Evolutionary conservation across 371 early-diverging fungal genomes (phyloP).

Genomic region (Mortierella sp.): DNA sequence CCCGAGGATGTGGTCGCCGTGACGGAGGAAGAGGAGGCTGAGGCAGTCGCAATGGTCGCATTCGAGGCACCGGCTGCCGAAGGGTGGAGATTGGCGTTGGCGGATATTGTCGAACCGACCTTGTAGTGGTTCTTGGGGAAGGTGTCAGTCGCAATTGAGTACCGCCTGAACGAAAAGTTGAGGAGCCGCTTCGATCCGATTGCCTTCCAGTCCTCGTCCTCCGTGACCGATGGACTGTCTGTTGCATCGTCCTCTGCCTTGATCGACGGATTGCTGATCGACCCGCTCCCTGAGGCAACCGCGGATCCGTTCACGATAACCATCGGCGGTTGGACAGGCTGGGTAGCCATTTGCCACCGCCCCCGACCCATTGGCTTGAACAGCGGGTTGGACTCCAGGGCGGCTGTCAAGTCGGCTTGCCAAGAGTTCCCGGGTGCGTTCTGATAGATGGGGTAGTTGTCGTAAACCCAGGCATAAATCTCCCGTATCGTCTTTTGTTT

Average conservation of each 20-base stretch:
- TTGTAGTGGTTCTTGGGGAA: constrained; percentile 52
- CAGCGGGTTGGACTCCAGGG: constrained; percentile 55
- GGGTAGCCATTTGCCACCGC: constrained; percentile 58
- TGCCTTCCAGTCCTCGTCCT: constrained; percentile 58
- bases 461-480: constrained; percentile 57
- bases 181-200: constrained; percentile 54
- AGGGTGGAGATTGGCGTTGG: constrained; percentile 23
- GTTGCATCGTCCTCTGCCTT: constrained; percentile 49
- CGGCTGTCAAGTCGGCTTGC: constrained; percentile 54
- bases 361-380: constrained; percentile 59
- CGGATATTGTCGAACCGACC: constrained; percentile 32
- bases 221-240: constrained; percentile 56
- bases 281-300: constrained; percentile 16
- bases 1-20: constrained; percentile 28
- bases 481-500: constrained; percentile 60
- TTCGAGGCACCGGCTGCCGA: not conserved
- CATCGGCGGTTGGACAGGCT: constrained; percentile 36
- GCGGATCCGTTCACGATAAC: constrained; percentile 31
- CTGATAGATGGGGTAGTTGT: constrained; percentile 57
- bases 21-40: constrained; percentile 14
- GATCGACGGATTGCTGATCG: constrained; percentile 22
- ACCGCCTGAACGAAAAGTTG: constrained; percentile 53
- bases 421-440: constrained; percentile 56
- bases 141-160: constrained; percentile 57
- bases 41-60: constrained; percentile 13